Evolutionary conservation across 129 eudicot species (phyloP), one percentile per base, ranked within the genome.

Genomic region (Glebionis coronaria): DNA sequence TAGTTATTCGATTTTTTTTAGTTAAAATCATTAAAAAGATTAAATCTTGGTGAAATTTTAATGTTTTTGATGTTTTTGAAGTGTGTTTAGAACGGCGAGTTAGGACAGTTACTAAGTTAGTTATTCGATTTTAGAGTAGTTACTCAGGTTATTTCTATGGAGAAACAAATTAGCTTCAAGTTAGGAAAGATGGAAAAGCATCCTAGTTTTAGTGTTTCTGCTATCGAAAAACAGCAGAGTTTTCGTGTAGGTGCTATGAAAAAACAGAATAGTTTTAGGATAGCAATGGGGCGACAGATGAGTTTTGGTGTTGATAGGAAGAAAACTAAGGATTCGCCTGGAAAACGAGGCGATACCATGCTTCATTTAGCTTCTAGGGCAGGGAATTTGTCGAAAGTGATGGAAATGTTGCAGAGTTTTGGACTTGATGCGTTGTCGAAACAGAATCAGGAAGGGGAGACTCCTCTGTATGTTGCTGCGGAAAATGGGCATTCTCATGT

Each of bases 391-490:
- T 15, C 63, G 18, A 89, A 76, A 72, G 83, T 83, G 49, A 81
- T 77, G 15, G 97, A 94, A 23, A 86, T 89, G 51, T 51, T 94
- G 70, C 92, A 82, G 62, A 88, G 71, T 74, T 71, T 79, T 59
- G 80, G 80, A 13, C 65, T 68, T n/a, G 80, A 76, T 61, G 92
- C 84, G 76, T 63, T 94, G 15, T 84, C 93, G 0, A 82, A 69
- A 77, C 85, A 87, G 50, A 94, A 94, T 71, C 93, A 78, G 60
- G 97, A 89, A 73, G 99, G 97, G 6, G 99, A 94, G 75, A 94
- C 97, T 35, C 83, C 90, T 73, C 77, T 94, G 46, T 94, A 80
- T 79, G 93, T 77, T 52, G 92, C 99, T 54, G 95, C 99, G 0
- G 99, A 94, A 57, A 87, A 87, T 81, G 99, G 99, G 49, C 95